Evolutionary conservation across 306 rosid species (phyloP).

Genomic region (Cyclanthera cordifolia): DNA sequence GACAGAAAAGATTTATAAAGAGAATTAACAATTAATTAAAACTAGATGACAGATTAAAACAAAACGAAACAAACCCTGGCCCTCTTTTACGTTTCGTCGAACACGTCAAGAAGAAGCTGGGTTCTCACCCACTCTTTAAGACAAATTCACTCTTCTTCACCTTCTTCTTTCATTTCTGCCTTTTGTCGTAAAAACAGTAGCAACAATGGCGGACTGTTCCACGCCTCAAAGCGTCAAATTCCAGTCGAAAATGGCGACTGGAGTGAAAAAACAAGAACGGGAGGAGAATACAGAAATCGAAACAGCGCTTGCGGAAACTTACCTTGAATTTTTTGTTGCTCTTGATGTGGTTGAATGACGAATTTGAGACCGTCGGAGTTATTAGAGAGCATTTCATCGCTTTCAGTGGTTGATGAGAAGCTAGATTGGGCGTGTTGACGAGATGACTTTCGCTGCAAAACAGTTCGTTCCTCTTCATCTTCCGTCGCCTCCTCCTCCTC

Average conservation of each 20-base stretch:
- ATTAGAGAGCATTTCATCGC: neutral
- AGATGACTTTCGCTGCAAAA: conserved; percentile 2
- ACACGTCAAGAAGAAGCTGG: conserved; percentile 8
- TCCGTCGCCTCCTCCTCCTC: neutral
- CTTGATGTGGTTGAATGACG: neutral
- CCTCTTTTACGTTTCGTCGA: neutral
- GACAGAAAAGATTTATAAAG: neutral
- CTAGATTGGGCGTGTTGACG: neutral
- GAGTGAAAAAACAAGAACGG: neutral
- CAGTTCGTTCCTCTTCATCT: neutral
- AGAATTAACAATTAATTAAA: neutral
- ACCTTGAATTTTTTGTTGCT: neutral
- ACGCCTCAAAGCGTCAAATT: neutral
- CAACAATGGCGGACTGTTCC: conserved; percentile 6
- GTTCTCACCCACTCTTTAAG: neutral
- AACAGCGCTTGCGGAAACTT: neutral
- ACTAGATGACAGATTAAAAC: neutral
- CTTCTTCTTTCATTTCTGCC: neutral
- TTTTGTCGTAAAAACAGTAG: neutral
- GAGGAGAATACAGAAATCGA: neutral
- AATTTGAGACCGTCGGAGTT: neutral
- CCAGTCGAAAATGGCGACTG: neutral
- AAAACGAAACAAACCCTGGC: neutral
- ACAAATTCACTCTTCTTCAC: too few species aligned
- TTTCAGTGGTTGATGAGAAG: conserved; percentile 3